phyloP scores from a whole-genome alignment of 176 grass and related monocot genomes.

The Carex pumila region DNA sequence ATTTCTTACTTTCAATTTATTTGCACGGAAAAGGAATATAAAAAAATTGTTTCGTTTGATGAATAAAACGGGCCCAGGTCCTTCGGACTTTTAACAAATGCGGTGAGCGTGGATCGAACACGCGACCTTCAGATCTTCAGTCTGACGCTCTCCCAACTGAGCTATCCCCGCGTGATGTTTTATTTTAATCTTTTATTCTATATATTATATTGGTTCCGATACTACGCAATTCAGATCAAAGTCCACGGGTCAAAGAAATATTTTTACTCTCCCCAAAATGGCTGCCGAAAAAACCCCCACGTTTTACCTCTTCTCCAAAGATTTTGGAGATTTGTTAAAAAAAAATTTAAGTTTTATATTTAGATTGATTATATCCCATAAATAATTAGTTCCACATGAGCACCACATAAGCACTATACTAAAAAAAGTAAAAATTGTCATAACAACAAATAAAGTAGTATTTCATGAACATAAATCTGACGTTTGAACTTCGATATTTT shows the following conservation, averaged over 20 bases:
- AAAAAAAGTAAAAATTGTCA: neutral
- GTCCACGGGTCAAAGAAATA: no score
- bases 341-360: neutral
- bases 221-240: no score
- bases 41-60: no score
- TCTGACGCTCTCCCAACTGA: constrained; percentile 99
- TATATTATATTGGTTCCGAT: no score
- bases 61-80: no score
- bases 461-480: neutral
- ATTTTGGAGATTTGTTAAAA: neutral
- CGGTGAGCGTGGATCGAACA: constrained; percentile 81
- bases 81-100: neutral
- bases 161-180: constrained; percentile 51
- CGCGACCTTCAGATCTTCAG: constrained; percentile 83
- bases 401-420: neutral
- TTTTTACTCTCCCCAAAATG: neutral
- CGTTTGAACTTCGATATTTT: neutral
- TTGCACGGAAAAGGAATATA: no score
- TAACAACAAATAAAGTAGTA: neutral
- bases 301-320: no score
- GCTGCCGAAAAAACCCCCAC: no score
- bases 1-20: no score
- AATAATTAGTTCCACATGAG: neutral
- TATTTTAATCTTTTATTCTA: no score
- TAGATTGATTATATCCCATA: neutral